phyloP scores from a whole-genome alignment of 2,329 filamentous ascomycete species.

The Alternaria conjuncta region DNA sequence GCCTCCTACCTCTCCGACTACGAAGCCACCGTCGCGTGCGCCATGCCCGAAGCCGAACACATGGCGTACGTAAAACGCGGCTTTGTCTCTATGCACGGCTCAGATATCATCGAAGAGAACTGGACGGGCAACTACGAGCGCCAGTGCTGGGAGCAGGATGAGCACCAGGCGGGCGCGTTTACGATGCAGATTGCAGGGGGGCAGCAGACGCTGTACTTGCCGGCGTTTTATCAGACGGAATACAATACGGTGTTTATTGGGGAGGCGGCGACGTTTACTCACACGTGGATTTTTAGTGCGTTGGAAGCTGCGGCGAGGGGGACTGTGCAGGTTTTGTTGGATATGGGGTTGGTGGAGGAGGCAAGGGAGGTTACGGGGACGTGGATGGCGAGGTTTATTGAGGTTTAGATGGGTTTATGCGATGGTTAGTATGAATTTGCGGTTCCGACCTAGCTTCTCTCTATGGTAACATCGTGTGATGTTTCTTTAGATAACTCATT shows the following conservation, averaged over 20 bases:
- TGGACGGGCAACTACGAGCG: conserved; percentile 69
- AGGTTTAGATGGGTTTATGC: background rate
- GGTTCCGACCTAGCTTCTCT: no score
- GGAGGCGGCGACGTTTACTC: conserved; percentile 65
- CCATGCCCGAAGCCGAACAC: conserved; percentile 46
- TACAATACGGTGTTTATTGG: conserved; percentile 67
- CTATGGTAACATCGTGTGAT: no score
- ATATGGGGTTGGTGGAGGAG: conserved; percentile 69
- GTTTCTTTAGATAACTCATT: no score
- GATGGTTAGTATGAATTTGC: no score
- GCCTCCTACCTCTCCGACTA: conserved; percentile 15
- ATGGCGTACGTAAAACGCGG: conserved; percentile 66
- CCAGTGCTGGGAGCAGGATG: conserved; percentile 68
- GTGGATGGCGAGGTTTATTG: conserved; percentile 72
- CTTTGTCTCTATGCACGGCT: conserved; percentile 68
- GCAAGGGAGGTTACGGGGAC: conserved; percentile 66
- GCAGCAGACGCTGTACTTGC: conserved; percentile 71
- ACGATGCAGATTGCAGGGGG: conserved; percentile 63
- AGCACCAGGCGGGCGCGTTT: conserved; percentile 66
- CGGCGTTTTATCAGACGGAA: conserved; percentile 71
- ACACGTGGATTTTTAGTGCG: conserved; percentile 70
- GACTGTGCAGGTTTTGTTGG: conserved; percentile 65
- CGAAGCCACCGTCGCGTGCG: background rate
- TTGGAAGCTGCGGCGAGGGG: conserved; percentile 69
- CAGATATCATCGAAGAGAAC: conserved; percentile 58